Evolutionary conservation across 129 eudicot genomes (phyloP), one percentile per base, ranked within the genome.

Genomic region (Artemisia tridentata): DNA sequence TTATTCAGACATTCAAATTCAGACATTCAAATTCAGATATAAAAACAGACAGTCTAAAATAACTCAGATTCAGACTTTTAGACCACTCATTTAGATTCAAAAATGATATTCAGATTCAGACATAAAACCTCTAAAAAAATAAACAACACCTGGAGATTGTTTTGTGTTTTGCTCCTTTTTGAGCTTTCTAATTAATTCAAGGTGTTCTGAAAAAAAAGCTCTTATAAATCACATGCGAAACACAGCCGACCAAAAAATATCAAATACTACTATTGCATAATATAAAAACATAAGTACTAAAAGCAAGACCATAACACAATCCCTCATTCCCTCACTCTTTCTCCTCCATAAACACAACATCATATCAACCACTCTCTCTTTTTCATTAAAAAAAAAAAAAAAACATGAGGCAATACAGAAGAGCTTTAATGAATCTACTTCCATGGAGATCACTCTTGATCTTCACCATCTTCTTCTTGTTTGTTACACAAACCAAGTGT

Each of bases 401-500:
- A 2, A 7, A 8, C 4, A 63, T 63, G 67, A 63, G 67, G 21
- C 67, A 34, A 34, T 63, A 63, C 47, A 27, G 49, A 68, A 67
- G 61, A 67, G 72, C 60, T 23, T 4, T 67, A 13, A 16, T 51
- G 46, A 20, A 48, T 25, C 46, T 68, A 52, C 59, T 68, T 51
- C 73, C 73, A 68, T 68, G 73, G 63, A 3, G 50, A 46, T 51
- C 72, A 10, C 63, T 53, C 13, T 11, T 69, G 8, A 11, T 17
- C 73, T 19, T 41, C 73, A 31, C 57, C 54, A 31, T 70, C 9
- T 16, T 68, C 10, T 50, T 38, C 17, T n/a, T 74, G 29, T 60
- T 74, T 55, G 55, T 67, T 65, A 69, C 69, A 38, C 53, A 78
- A 21, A 54, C 62, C 55, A 63, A 80, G 38, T 84, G 79, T 20